Conservation (phyloP, 257 asterid species). For the Primulina eburnea region DNA sequence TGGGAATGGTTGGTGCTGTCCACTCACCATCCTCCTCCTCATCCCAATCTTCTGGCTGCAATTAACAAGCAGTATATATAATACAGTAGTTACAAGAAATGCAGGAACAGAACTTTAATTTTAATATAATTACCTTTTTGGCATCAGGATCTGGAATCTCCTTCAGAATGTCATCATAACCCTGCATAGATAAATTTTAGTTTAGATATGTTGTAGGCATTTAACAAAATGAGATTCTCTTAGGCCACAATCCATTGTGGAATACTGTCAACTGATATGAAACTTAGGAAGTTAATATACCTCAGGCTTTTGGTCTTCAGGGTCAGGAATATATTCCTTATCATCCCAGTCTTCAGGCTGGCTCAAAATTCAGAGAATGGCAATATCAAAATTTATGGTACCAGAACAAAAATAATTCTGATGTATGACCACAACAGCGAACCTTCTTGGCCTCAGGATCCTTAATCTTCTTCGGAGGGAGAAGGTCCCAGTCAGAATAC, state of each 20-base stretch:
- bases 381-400: background rate
- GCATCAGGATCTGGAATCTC: conserved; percentile 92
- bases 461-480: conserved; percentile 83
- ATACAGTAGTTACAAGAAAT: conserved; percentile 3
- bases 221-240: background rate
- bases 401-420: background rate
- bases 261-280: background rate
- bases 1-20: conserved; percentile 91
- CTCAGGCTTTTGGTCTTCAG: conserved; percentile 97
- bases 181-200: conserved; percentile 38
- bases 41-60: conserved; percentile 99
- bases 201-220: background rate
- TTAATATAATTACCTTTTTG: conserved; percentile 56
- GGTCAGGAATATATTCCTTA: conserved; percentile 83
- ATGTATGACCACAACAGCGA: background rate
- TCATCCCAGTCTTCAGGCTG: conserved; percentile 99
- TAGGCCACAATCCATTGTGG: background rate
- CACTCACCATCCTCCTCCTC: conserved; percentile 98
- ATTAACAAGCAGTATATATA: background rate
- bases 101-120: background rate
- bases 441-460: conserved; percentile 97
- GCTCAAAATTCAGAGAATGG: conserved; percentile 12
- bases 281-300: conserved; percentile 30
- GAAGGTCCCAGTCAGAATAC: conserved; percentile 90
- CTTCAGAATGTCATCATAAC: conserved; percentile 88